Evolutionary conservation across 805 yeast genomes (phyloP).

Genomic region (Metschnikowia matae): DNA sequence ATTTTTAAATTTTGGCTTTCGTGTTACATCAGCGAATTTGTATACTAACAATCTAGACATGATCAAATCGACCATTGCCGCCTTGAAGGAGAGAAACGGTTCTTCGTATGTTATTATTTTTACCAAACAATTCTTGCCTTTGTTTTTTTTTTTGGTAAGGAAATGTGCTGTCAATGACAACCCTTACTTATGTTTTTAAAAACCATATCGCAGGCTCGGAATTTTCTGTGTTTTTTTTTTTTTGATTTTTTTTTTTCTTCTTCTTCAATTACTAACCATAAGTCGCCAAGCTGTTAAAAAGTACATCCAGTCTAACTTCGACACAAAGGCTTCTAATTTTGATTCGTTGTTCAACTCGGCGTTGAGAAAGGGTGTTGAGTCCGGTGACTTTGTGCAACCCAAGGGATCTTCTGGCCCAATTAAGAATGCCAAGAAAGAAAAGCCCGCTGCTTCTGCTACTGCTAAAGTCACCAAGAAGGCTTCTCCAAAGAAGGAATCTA

Average conservation of each 20-base stretch:
- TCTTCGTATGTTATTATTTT: slow-evolving; percentile 47
- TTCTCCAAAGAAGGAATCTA: slow-evolving; percentile 2
- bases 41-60: slow-evolving; percentile 40
- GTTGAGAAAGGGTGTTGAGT: slow-evolving; percentile 71
- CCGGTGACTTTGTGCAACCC: slow-evolving; percentile 78
- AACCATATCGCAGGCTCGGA: neutral
- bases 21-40: neutral
- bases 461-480: slow-evolving; percentile 5
- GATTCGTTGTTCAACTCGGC: slow-evolving; percentile 76
- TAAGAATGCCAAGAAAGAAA: slow-evolving; percentile 51
- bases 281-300: slow-evolving; percentile 88
- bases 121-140: neutral
- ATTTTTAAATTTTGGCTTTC: neutral
- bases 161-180: neutral
- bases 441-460: slow-evolving; percentile 7
- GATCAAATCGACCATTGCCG: slow-evolving; percentile 62
- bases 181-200: neutral
- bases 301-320: slow-evolving; percentile 62
- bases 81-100: slow-evolving; percentile 78
- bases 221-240: too few species aligned
- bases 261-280: slow-evolving; percentile 17
- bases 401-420: slow-evolving; percentile 89
- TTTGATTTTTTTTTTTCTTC: too few species aligned
- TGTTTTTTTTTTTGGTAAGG: too few species aligned
- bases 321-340: slow-evolving; percentile 58